Evolutionary conservation across 2,329 filamentous ascomycete genomes (phyloP).

Genomic region (Fusarium newnesense): DNA sequence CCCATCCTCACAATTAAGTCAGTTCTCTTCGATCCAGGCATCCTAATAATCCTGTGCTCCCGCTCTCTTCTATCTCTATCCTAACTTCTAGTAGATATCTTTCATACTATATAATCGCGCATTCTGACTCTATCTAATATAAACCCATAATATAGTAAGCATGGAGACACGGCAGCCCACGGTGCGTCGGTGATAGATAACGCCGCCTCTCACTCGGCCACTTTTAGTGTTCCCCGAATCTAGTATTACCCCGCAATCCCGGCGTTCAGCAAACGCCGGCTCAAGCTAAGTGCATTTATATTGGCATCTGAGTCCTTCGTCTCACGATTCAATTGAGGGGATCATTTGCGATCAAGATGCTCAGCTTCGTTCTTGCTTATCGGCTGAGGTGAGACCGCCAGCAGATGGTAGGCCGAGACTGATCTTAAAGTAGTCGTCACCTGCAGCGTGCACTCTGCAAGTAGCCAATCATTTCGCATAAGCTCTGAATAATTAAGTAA

Average conservation of each 20-base stretch:
- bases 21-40: too few species aligned
- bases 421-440: background rate
- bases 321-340: background rate
- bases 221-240: background rate
- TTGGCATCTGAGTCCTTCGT: rapidly evolving
- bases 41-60: rapidly evolving
- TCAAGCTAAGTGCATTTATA: rapidly evolving
- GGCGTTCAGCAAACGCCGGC: background rate
- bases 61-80: too few species aligned
- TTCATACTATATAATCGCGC: too few species aligned
- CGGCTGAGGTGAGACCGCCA: background rate
- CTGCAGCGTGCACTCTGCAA: too few species aligned
- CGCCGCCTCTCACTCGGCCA: background rate
- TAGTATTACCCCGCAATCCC: background rate
- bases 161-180: background rate
- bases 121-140: background rate
- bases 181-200: background rate
- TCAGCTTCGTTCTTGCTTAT: background rate
- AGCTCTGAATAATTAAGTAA: too few species aligned
- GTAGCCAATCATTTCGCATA: too few species aligned
- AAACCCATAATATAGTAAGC: rapidly evolving
- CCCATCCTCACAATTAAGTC: too few species aligned
- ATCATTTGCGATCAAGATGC: too few species aligned
- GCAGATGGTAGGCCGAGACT: too few species aligned
- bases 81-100: rapidly evolving